Base-by-base conservation (phyloP, 2,329 filamentous ascomycete species). In the Fusarium citri region DNA sequence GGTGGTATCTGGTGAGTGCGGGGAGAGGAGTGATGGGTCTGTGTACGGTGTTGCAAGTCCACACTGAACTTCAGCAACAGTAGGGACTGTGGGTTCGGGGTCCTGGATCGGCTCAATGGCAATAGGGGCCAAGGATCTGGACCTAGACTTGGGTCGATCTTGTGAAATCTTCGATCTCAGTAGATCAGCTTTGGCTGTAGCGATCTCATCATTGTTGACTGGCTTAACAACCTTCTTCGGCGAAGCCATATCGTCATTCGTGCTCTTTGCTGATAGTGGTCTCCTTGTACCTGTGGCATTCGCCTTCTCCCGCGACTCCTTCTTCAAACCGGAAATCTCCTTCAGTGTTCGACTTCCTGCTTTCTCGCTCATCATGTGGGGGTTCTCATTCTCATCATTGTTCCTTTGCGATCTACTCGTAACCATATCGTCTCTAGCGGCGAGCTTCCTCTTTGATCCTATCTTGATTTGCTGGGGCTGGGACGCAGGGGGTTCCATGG, bases 371-470 rank as follows among this genome's bases (percentile, higher is more conserved):
- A 77, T 71, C 4, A 31, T 25, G 47, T 67, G 69, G 9, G 73
- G 68, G 5, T 66, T 57, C 18, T 72, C 60, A 46, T 80, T 80
- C 34, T 80, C 78, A 45, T 79, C 65, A 25, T 68, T 68, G 10
- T 57, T 49, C 31, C 55, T 72, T 14, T 74, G 72, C 3, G 71
- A 74, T 31, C 76, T 76, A 4, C 64, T 68, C 12, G 77, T 78
- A 26, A 84, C 83, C 30, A 84, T 81, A 45, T 90, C 88, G 20
- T 90, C 88, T 49, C 85, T 82, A 34, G 83, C 81, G 53, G 83
- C 84, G 48, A 85, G 82, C 72, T 91, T 91, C 55, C 88, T 81
- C 80, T 91, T 91, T 55, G 86, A 82, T 48, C 84, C 84, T 31
- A 82, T 77, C 77, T 86, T 89, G 41, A 73, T 59, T 49, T 74